Percentiles rank a stretch among this genome's conserved stretches.
Evolutionary conservation across 768 basidiomycete species (phyloP).

Genomic region (Peribolospora baueri): DNA sequence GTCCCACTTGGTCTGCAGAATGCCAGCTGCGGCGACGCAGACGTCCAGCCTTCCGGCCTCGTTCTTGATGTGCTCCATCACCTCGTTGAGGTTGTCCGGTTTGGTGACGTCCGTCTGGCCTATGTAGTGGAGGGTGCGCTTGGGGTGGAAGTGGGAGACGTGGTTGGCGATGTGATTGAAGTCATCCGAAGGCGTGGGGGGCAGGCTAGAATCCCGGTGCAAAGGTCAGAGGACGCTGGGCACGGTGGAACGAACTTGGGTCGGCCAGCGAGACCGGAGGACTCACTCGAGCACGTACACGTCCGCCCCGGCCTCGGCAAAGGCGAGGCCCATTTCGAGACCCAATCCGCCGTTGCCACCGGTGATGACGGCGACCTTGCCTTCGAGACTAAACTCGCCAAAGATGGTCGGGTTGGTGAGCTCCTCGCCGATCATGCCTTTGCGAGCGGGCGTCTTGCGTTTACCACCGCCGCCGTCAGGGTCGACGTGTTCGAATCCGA

Average conservation of each 20-base stretch:
- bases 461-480: too few species aligned
- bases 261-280: conserved; percentile 23
- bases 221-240: too few species aligned
- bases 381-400: too few species aligned
- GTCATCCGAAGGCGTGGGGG: conserved; percentile 5
- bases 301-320: conserved; percentile 19
- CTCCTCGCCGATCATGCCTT: too few species aligned
- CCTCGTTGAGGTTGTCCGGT: conserved; percentile 35
- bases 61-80: conserved; percentile 35
- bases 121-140: conserved; percentile 32
- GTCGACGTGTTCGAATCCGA: too few species aligned
- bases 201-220: background rate
- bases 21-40: conserved; percentile 54
- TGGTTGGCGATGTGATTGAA: conserved; percentile 19
- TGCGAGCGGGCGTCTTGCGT: too few species aligned
- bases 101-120: conserved; percentile 35
- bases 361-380: too few species aligned
- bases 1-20: conserved; percentile 25
- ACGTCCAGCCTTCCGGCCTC: conserved; percentile 47
- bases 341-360: conserved; percentile 44
- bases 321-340: conserved; percentile 54
- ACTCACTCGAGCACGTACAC: conserved; percentile 30
- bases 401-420: too few species aligned
- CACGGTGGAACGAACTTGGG: background rate
- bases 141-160: conserved; percentile 25